Conservation (phyloP, 106 monocot species). For the Triglochin maritima region DNA sequence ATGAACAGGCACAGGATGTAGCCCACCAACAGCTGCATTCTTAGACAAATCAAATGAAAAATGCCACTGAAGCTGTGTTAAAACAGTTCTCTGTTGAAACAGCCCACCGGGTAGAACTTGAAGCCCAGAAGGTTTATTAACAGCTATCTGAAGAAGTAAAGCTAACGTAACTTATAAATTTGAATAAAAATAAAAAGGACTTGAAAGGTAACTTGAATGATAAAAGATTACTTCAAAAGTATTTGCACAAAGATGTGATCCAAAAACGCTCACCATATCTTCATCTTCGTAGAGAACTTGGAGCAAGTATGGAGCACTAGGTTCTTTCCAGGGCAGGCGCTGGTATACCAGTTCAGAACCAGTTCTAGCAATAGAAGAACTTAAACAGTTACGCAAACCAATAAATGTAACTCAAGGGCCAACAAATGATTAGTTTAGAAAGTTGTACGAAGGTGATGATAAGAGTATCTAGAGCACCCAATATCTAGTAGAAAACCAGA, state of each 20-base stretch:
- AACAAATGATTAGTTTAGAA: not conserved
- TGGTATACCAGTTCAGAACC: slow-evolving; percentile 54
- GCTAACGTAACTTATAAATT: not conserved
- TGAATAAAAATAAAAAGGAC: not conserved
- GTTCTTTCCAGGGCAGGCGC: slow-evolving; percentile 65
- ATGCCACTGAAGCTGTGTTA: slow-evolving; percentile 62
- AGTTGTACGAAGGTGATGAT: not conserved
- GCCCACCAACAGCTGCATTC: slow-evolving; percentile 2
- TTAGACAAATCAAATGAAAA: slow-evolving; percentile 11
- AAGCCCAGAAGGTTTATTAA: slow-evolving; percentile 89
- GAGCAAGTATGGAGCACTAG: slow-evolving; percentile 34
- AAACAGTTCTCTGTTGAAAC: slow-evolving; percentile 90
- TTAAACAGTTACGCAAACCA: not conserved
- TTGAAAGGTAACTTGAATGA: not conserved
- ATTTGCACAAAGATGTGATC: not conserved
- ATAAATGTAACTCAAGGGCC: not conserved
- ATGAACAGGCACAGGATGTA: slow-evolving; percentile 68
- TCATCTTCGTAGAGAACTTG: slow-evolving; percentile 70
- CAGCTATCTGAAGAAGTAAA: slow-evolving; percentile 39
- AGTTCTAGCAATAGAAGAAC: slow-evolving; percentile 18
- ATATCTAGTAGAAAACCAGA: not conserved
- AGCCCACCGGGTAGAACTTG: slow-evolving; percentile 97
- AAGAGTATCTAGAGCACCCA: not conserved
- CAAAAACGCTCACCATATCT: slow-evolving; percentile 30
- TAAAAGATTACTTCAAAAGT: not conserved